Evolutionary conservation across 306 rosid species (phyloP), one percentile per base, ranked within the genome.

Genomic region (Gastrolobium villosum): DNA sequence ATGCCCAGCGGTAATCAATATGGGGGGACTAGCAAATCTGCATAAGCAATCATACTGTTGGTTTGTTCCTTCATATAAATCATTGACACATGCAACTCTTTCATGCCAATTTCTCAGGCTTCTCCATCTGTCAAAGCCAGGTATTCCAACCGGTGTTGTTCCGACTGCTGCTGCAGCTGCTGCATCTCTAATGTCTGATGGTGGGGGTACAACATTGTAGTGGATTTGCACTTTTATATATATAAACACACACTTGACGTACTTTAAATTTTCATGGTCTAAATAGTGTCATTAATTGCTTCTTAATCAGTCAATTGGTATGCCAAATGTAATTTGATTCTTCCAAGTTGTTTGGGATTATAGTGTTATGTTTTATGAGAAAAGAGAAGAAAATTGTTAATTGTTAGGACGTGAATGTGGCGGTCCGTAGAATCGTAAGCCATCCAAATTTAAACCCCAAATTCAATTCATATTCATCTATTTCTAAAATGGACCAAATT

Each of bases 101-200:
- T 44, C 75, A 45, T 79, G 57, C 78, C 57, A 80, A 78, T 87
- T 56, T 86, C 55, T 66, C 94, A 95, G 99, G 94, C 98, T 95
- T 72, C 90, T 92, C 59, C 99, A 90, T 87, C 84, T 92, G 79
- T 95, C 99, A 5, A 95, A 95, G 85, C 97, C 97, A 0, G 97
- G 98, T 65, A 86, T 87, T 82, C 87, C 99, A 41, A 92, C 99
- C 2, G 98, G 98, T 50, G 98, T 91, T 79, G 98, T 95, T 84
- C 91, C 99, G 60, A 92, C 98, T 10, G 98, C 99, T 32, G 99
- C 98, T 0, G 99, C 97, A 0, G 98, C 99, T 0, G 97, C 97
- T n/a, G 99, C 98, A 14, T 93, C 99, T 70, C 94, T 95, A 28
- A 87, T 93, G 89, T 94, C 95, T 0, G 97, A 94, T 77, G 96